phyloP scores from a whole-genome alignment of 495 filamentous ascomycete species.

The Daldinia decipiens region DNA sequence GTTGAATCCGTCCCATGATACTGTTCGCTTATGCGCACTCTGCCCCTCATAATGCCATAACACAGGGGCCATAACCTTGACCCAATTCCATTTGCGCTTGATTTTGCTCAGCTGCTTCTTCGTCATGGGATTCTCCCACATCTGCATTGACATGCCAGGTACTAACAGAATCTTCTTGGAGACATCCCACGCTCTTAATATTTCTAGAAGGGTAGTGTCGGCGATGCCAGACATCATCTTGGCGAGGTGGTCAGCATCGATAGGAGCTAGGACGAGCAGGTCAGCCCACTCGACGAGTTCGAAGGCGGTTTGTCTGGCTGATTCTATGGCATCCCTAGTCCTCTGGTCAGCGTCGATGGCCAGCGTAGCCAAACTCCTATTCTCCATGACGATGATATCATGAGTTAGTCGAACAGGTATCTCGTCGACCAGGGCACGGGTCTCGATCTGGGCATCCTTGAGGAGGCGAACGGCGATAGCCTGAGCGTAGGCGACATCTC shows the following conservation, averaged over 20 bases:
- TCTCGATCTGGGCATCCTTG: constrained; percentile 64
- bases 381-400: constrained; percentile 62
- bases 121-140: constrained; percentile 89
- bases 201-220: constrained; percentile 75
- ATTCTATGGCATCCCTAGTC: constrained; percentile 55
- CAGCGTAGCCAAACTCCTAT: constrained; percentile 49
- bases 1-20: constrained; percentile 74
- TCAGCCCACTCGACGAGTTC: constrained; percentile 89
- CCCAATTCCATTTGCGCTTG: constrained; percentile 82
- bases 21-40: constrained; percentile 56
- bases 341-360: constrained; percentile 44
- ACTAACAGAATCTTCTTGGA: constrained; percentile 83
- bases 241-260: constrained; percentile 81
- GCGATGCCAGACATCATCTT: constrained; percentile 85
- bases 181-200: constrained; percentile 83
- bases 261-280: constrained; percentile 81
- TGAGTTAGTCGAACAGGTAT: constrained; percentile 61
- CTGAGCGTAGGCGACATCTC: constrained; percentile 62
- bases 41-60: constrained; percentile 74
- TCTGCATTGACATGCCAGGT: constrained; percentile 81
- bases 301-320: constrained; percentile 64
- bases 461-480: constrained; percentile 65
- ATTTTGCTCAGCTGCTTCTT: constrained; percentile 84
- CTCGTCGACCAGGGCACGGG: constrained; percentile 64
- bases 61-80: constrained; percentile 74